Evolutionary conservation across 2,329 filamentous ascomycete species (phyloP), one percentile per base, ranked within the genome.

Genomic region (Didymella lethalis): DNA sequence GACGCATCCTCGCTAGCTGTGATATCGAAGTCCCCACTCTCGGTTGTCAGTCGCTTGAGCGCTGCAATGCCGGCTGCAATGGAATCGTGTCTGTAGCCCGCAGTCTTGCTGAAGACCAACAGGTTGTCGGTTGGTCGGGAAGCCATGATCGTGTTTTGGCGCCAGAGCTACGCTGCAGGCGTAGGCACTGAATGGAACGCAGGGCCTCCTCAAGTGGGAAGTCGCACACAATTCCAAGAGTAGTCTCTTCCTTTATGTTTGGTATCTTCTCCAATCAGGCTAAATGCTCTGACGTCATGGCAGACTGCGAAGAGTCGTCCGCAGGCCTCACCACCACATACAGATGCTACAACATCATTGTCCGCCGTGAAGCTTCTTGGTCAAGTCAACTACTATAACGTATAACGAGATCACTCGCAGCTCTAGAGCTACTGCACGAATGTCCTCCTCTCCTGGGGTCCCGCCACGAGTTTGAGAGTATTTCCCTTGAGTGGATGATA

Each of bases 61-160:
- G 64, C 50, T 14, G 45, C 7, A 18, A 72, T 64, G 18, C 59
- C 64, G 2, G 66, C 44, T 2, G 65, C 57, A 6, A 75, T 73
- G 26, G 68, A 73, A 26, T 49, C 50, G 45, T 73, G 71, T n/a
- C 70, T 68, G 60, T 73, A 73, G 38, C 59, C 63, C 8, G 62
- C 50, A 26, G 70, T 72, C 52, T 71, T 72, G 52, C 63, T 69
- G 61, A 73, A 73, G 47, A 73, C 40, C 18, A 73, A 60, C 23
- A 70, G 54, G 11, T 57, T 47, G 47, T 66, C 50, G 26, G 62
- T 51, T 10, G 43, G 2, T 7, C 8, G 49, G 31, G 41, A 8
- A 47, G 23, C 14, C 54, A 53, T 58, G 26, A 18, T 32, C 46
- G 29, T 52, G 26, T 11, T 10, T 25, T 11, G 25, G 38, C 11